Base-by-base conservation (phyloP, 1,139 yeast species). In the Saccharomyces hybrid region DNA sequence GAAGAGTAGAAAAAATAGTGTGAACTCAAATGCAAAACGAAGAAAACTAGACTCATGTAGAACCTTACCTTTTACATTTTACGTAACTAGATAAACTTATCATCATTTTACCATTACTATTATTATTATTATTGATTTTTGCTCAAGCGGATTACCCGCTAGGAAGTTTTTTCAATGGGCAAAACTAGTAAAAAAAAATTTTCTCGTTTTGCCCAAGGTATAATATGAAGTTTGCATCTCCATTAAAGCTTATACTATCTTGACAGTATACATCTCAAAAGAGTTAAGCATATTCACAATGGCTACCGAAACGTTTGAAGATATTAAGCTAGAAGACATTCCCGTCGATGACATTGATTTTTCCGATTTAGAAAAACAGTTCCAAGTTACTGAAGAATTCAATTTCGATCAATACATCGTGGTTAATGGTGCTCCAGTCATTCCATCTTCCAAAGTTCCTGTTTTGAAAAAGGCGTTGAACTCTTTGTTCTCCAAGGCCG, bases 341-440 rank as follows among this genome's bases (percentile, higher is more conserved):
- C 72, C 71, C 46, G 76, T 84, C 62, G 89, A 83, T 64, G 88
- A 85, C 62, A 77, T 91, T 66, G 97, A 91, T 72, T 89, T 88
- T 75, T 76, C 90, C 57, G 99, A 91, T 71, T 79, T 91, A 66
- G 97, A 91, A 71, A 84, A 80, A 58, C 77, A 88, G 72, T 90
- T 79, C 71, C 74, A 82, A 41, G 84, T 88, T 54, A 20, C 31
- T 9, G 76, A 76, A 47, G 83, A 82, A 59, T 74, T 79, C 60
- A 83, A 85, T 46, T 78, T 88, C 56, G 96, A 89, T 66, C 82
- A 81, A 66, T 91, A 83, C 68, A 83, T 93, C 56, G 88, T 93
- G 29, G 86, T 90, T 52, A 98, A 90, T 70, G 99, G 99, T 50
- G 93, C 96, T 5, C 99, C 99, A 61, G 77, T 89, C 60, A 96